Conservation (phyloP, 2,329 filamentous ascomycete genomes). For the Huntiella savannae region DNA sequence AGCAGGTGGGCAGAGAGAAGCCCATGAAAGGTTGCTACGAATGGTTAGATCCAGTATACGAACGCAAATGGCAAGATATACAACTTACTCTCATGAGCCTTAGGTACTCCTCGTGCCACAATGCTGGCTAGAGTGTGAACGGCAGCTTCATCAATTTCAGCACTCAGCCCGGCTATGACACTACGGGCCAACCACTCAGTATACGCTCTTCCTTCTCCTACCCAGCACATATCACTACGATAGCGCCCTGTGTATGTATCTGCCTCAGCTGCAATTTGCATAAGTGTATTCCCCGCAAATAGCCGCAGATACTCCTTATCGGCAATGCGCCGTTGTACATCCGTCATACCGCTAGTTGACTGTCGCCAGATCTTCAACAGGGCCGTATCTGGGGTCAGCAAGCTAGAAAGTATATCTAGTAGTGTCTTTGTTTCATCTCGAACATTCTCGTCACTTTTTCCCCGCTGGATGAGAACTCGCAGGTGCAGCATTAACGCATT, state of each 20-base stretch:
- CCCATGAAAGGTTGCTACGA: no score
- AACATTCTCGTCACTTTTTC: conserved; percentile 20
- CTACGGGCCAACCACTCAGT: conserved; percentile 52
- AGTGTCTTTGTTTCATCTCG: conserved; percentile 16
- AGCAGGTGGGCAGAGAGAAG: no score
- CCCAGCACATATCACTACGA: conserved; percentile 27
- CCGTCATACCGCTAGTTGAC: conserved; percentile 11
- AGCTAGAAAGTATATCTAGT: conserved; percentile 23
- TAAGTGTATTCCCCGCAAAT: conserved; percentile 29
- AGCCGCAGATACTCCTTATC: conserved; percentile 26
- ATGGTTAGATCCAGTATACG: no score
- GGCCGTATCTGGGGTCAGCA: conserved; percentile 3
- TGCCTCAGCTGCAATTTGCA: conserved; percentile 36
- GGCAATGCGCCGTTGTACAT: conserved; percentile 18
- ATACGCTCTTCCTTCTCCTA: conserved; percentile 45
- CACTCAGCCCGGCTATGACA: conserved; percentile 27
- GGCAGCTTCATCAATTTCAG: no score
- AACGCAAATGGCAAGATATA: no score
- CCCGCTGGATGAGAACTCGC: conserved; percentile 37
- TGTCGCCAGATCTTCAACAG: conserved; percentile 10
- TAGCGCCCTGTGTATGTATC: conserved; percentile 13
- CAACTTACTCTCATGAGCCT: no score
- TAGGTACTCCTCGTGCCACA: no score
- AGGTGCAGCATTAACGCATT: conserved; percentile 59
- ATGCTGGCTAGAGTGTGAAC: no score